Evolutionary conservation across 2,329 filamentous ascomycete species (phyloP), one percentile per base, ranked within the genome.

Genomic region (Alternaria brassicicola): DNA sequence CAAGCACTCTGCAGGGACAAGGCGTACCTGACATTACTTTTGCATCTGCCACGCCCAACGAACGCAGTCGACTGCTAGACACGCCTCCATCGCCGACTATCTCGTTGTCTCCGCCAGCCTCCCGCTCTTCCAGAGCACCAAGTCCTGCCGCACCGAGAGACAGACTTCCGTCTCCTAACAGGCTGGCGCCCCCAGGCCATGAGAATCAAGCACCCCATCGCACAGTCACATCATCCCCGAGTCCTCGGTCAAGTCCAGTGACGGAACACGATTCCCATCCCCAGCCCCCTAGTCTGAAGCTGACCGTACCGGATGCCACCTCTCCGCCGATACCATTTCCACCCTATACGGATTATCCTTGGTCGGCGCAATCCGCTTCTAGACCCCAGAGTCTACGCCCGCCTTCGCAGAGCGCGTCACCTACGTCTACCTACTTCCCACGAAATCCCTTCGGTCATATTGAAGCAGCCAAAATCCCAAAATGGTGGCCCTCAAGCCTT

Each of bases 401-500:
- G 31, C 83, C 86, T 23, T 78, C 83, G 17, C 76, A 85, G 47
- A 76, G 81, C 67, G 65, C 84, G 69, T 79, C 84, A 57, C 77
- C 80, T 21, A 79, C 79, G 36, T 84, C 83, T 2, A 58, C 81
- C 55, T 58, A 49, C 25, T 83, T 85, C 63, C 78, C 80, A 21
- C 76, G 77, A 35, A 72, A 84, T 41, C 76, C 82, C 61, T 63
- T 81, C 63, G 68, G 75, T 52, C 54, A 80, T 70, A 63, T 66
- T n/a, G 69, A 76, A 46, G 75, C 78, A 19, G 65, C 74, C 36
- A 79, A 76, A 51, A 76, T 77, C 6, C 81, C 91, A 39, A 83
- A 77, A 43, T 96, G 92, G 89, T 97, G 93, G 93, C 93, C 93
- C 2, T 91, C 93, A 73, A 81, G 79, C 5, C 65, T 91, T 19